A percentile compares a stretch with the other conserved stretches of the same genome.
Conservation (phyloP, 345 rosid genomes). For the Anacardium occidentale region DNA sequence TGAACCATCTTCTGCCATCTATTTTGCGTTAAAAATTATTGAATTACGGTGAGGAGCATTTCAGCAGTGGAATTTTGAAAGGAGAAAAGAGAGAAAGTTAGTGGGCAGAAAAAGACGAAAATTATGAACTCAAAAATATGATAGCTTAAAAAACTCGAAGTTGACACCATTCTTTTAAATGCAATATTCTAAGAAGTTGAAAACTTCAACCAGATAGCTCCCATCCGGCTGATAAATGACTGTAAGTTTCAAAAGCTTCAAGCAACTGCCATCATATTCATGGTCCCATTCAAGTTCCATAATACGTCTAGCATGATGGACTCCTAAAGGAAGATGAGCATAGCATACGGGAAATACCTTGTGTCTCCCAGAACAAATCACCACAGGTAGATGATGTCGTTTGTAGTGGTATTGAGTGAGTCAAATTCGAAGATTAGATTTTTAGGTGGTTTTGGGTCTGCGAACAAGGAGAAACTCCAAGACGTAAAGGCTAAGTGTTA, state of each 20-base stretch:
- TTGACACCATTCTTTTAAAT: conserved; percentile 12
- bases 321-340: conserved; percentile 74
- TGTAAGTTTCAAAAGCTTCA: conserved; percentile 41
- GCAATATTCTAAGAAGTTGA: conserved; percentile 15
- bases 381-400: conserved; percentile 20
- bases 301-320: conserved; percentile 51
- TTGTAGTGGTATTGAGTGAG: no score
- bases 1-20: conserved; percentile 54
- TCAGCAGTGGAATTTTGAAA: background rate
- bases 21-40: conserved; percentile 14
- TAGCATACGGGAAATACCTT: conserved; percentile 61
- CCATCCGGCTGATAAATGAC: conserved; percentile 57
- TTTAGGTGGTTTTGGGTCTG: no score
- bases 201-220: conserved; percentile 65
- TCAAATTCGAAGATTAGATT: no score
- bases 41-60: conserved; percentile 15
- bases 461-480: no score
- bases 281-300: conserved; percentile 77
- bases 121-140: conserved; percentile 17
- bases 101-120: background rate
- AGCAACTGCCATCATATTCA: conserved; percentile 46
- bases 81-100: background rate
- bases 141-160: conserved; percentile 5
- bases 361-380: conserved; percentile 43
- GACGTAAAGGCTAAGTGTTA: no score